A percentile compares a stretch with the other conserved stretches of the same genome.
Conservation (phyloP, 108 stramenopile species). For the Aurantiochytrium sp. region DNA sequence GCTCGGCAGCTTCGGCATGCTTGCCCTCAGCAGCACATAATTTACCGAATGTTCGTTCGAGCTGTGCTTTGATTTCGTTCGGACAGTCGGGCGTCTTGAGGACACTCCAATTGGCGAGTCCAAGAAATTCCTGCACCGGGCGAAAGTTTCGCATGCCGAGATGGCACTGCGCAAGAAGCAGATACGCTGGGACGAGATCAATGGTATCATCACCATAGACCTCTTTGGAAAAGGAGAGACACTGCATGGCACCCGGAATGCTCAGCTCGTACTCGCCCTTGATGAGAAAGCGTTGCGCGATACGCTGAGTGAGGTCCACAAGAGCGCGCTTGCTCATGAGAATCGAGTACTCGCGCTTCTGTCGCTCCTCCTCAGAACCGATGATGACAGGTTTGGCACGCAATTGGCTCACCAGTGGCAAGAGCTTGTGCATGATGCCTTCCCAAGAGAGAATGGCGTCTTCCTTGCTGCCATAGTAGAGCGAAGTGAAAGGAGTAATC, state of each 20-base stretch:
- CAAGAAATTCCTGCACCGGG: constrained; percentile 22
- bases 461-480: constrained; percentile 46
- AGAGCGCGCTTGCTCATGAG: constrained; percentile 50
- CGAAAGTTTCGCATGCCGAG: constrained; percentile 39
- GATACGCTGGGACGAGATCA: constrained; percentile 48
- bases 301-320: constrained; percentile 48
- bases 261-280: constrained; percentile 37
- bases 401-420: constrained; percentile 45
- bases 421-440: constrained; percentile 51
- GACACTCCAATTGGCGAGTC: constrained; percentile 47
- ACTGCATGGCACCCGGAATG: constrained; percentile 50
- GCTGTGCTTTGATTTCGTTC: constrained; percentile 33
- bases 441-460: constrained; percentile 53
- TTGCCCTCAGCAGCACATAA: constrained; percentile 48
- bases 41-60: constrained; percentile 56
- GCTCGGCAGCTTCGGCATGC: constrained; percentile 35
- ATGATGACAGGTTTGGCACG: constrained; percentile 36
- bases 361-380: constrained; percentile 45
- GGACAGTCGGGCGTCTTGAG: constrained; percentile 42
- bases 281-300: constrained; percentile 43
- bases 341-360: constrained; percentile 48
- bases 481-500: not conserved
- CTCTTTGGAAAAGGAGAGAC: constrained; percentile 38
- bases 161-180: constrained; percentile 49
- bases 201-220: constrained; percentile 40